Base-by-base conservation (phyloP, 2,329 filamentous ascomycete species). In the Cladophialophora yegresii region DNA sequence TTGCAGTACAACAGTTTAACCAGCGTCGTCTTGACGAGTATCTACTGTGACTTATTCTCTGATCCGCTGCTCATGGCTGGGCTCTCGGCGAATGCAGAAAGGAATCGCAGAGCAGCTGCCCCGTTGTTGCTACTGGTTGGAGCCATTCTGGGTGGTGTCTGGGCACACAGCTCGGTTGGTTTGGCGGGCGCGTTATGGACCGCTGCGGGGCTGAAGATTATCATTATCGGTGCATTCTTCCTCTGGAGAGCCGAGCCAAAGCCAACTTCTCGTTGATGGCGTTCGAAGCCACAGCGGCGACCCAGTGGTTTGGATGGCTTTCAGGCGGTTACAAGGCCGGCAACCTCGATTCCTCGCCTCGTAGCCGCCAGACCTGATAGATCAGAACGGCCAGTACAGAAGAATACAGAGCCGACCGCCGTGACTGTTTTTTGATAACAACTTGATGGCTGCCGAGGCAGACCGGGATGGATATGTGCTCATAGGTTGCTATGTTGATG, bases 11-110 rank as follows among this genome's bases (percentile, higher is more conserved):
- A 86, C 63, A 85, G 87, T 1, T 78, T 93, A 22, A 92, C 90
- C 0, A 92, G 88, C 66, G 90, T 92, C 16, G 91, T 93, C 2
- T 77, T 95, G 64, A 93, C 91, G 0, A 92, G 89, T 73, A 87
- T 91, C 67, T 93, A 93, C 78, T 92, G 89, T 73, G 91, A 93
- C 74, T 73, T 93, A 22, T 91, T 91, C 70, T 89, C 87, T 1
- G 89, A 92, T 71, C 77, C 81, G 9, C 78, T 80, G 8, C 66
- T 87, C n/a, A 74, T 74, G 0, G 67, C 74, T 0, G 73, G 71
- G 1, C 65, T 78, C 1, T 65, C 75, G 12, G 71, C 74, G 1
- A 83, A 85, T 62, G 74, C 79, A 0, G 84, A 86, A 72, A 76
- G 85, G 55, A 84, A 85, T 72, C 77, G 83, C 56, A 77, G 85